Evolutionary conservation across 2,329 filamentous ascomycete genomes (phyloP).

Genomic region (Talaromyces sp.): DNA sequence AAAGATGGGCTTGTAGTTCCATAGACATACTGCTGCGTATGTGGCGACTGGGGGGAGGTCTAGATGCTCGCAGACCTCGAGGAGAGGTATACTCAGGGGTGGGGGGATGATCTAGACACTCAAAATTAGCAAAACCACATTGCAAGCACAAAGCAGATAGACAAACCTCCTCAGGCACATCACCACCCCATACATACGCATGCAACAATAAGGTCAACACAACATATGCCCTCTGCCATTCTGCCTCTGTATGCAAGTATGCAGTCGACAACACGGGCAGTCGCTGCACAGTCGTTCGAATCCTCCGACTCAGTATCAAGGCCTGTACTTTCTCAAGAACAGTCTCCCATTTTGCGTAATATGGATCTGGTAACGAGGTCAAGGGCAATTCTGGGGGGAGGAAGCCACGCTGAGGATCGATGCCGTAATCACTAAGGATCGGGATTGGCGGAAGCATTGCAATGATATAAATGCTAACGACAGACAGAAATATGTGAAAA

Average conservation of each 20-base stretch:
- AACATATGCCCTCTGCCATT: slow-evolving; percentile 87
- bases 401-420: slow-evolving; percentile 69
- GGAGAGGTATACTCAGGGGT: slow-evolving; percentile 77
- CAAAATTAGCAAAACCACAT: background rate
- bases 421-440: slow-evolving; percentile 70
- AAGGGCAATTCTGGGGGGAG: slow-evolving; percentile 79
- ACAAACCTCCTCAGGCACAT: slow-evolving; percentile 67
- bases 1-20: slow-evolving; percentile 96
- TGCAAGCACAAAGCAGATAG: background rate
- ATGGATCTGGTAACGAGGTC: slow-evolving; percentile 76
- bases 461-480: background rate
- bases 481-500: background rate
- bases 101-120: slow-evolving; percentile 64
- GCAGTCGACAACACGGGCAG: slow-evolving; percentile 81
- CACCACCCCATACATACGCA: slow-evolving; percentile 85
- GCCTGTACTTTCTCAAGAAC: slow-evolving; percentile 82
- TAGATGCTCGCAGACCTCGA: slow-evolving; percentile 71
- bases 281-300: slow-evolving; percentile 74
- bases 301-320: slow-evolving; percentile 77
- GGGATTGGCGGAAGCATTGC: slow-evolving; percentile 49
- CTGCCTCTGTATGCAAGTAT: slow-evolving; percentile 75
- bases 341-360: slow-evolving; percentile 94
- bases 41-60: slow-evolving; percentile 91
- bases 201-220: slow-evolving; percentile 78
- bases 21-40: slow-evolving; percentile 86